Conservation (phyloP, 2,329 filamentous ascomycete genomes). For the Verticillium dahliae region DNA sequence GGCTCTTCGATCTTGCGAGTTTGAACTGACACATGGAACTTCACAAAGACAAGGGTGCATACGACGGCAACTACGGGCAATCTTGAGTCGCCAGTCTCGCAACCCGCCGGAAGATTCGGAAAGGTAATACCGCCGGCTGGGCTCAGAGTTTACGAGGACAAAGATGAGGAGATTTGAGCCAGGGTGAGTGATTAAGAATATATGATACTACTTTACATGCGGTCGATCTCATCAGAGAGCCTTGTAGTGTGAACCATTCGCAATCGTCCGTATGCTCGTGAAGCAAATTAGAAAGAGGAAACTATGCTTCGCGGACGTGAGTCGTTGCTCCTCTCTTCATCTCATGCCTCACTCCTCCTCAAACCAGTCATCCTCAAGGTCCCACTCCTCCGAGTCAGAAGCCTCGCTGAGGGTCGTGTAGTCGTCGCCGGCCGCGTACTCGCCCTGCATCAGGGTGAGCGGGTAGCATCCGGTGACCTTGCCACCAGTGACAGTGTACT, state of each 20-base stretch:
- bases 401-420: neutral
- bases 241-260: neutral
- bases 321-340: neutral
- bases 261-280: neutral
- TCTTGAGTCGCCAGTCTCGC: neutral
- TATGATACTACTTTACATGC: neutral
- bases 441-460: neutral
- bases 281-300: neutral
- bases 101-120: neutral
- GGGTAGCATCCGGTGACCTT: slow-evolving; percentile 9
- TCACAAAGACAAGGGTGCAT: no score
- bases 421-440: neutral
- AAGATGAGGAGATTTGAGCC: neutral
- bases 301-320: neutral
- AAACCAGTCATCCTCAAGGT: neutral
- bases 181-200: neutral
- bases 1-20: no score
- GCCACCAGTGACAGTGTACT: slow-evolving; percentile 19
- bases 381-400: neutral
- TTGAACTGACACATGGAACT: no score
- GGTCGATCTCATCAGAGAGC: neutral
- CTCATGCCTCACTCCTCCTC: neutral
- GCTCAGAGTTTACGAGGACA: neutral
- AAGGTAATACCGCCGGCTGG: neutral
- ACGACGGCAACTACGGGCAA: neutral